Evolutionary conservation across 768 basidiomycete species (phyloP), one percentile per base, ranked within the genome.

Genomic region (Boletus subcaerulescens): DNA sequence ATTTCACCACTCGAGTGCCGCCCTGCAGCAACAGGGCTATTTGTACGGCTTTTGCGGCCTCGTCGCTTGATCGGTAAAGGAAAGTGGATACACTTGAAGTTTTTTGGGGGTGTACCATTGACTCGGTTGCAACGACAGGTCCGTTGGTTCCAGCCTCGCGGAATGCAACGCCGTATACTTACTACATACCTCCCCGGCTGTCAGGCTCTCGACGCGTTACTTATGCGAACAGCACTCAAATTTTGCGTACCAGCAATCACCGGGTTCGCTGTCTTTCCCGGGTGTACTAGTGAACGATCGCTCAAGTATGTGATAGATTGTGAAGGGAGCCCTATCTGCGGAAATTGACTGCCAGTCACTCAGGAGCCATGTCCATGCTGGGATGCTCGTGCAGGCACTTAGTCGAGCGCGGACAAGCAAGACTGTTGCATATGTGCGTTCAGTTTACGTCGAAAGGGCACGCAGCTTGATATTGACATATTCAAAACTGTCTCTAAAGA

Each of bases 401-500:
- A 24, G 38, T 40, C 56, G 39, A 20, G 18, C 42, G n/a, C 26
- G 33, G 48, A 45, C 45, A 50, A 45, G 49, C 56, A 50, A 40
- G n/a, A 52, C 35, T 10, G 46, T 35, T 54, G 52, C 40, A n/a
- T 40, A 32, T 33, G 38, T 61, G 56, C 52, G 57, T 55, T 26
- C 36, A 38, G 24, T 60, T 66, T 66, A 66, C 65, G 65, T 66
- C 55, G 41, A 45, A 54, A 22, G 17, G 35, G 31, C 53, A 39
- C 43, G 39, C 56, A 52, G 17, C 22, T 50, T 38, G 53, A 46
- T 50, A 29, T 50, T 45, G 53, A 62, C 40, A 50, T 50, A 42
- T 51, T 49, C 60, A 53, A 53, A 47, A 6, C 15, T 15, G 38
- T 53, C 48, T 56, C 39, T 22, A 33, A 42, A 2, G 44, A 40